Percentiles rank a stretch among this genome's conserved stretches.
Evolutionary conservation across 768 basidiomycete species (phyloP).

Genomic region (Agaricus blazei): DNA sequence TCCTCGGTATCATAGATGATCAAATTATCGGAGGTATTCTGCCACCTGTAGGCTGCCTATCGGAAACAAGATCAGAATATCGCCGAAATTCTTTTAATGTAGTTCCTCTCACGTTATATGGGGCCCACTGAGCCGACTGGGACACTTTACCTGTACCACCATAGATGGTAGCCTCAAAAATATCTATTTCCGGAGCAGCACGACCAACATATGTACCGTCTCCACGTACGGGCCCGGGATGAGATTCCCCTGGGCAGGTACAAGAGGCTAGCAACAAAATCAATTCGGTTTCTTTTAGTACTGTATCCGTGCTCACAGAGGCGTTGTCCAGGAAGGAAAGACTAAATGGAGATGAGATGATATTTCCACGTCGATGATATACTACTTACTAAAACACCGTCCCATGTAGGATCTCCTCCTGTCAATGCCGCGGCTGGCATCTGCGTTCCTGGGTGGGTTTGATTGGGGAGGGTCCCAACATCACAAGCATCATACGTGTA

Average conservation of each 20-base stretch:
- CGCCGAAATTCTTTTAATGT: constrained; percentile 23
- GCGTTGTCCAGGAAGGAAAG: constrained; percentile 67
- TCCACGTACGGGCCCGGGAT: constrained; percentile 32
- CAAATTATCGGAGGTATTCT: constrained; percentile 43
- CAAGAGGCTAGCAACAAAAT: constrained; percentile 24
- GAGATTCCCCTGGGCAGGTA: constrained; percentile 38
- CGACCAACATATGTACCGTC: constrained; percentile 62
- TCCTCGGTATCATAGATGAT: constrained; percentile 39
- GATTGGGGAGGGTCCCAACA: constrained; percentile 76
- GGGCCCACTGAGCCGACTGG: constrained; percentile 45
- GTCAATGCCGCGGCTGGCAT: constrained; percentile 44
- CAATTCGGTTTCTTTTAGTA: neutral
- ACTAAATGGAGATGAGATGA: constrained; percentile 29
- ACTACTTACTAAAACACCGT: constrained; percentile 30
- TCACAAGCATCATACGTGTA: constrained; percentile 75
- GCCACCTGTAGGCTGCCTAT: constrained; percentile 54
- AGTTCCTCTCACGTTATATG: constrained; percentile 55
- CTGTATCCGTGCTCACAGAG: constrained; percentile 21
- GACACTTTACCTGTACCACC: constrained; percentile 36
- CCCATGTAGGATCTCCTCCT: constrained; percentile 37
- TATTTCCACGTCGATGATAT: neutral
- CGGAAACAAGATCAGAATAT: constrained; percentile 17
- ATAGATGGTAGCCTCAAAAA: constrained; percentile 51
- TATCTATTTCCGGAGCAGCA: constrained; percentile 66
- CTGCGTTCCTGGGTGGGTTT: constrained; percentile 57